Evolutionary conservation across 2,329 filamentous ascomycete species (phyloP).

Genomic region (Grosmannia huntii): DNA sequence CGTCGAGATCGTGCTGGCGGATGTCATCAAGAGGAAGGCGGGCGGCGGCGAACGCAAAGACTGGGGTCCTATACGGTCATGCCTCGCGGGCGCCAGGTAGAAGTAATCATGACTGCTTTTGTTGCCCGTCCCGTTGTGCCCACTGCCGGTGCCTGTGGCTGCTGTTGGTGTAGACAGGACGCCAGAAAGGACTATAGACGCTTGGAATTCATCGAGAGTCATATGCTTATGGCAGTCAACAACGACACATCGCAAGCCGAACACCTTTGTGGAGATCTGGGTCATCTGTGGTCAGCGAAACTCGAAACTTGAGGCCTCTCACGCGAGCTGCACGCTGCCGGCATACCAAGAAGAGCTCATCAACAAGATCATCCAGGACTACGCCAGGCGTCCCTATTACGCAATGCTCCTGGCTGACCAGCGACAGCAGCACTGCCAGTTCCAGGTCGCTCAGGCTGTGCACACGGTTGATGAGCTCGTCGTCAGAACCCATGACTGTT

Average conservation of each 20-base stretch:
- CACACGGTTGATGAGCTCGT: slow-evolving; percentile 52
- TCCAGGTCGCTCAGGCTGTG: slow-evolving; percentile 77
- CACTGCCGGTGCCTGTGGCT: background rate
- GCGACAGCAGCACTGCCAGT: slow-evolving; percentile 69
- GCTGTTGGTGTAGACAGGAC: slow-evolving; percentile 14
- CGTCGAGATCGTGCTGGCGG: slow-evolving; percentile 8
- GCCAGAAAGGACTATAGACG: slow-evolving; percentile 47
- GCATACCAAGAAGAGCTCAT: slow-evolving; percentile 58
- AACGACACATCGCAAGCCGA: slow-evolving; percentile 56
- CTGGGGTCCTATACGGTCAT: background rate
- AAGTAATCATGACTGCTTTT: slow-evolving; percentile 14
- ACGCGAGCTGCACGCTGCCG: background rate
- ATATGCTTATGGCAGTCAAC: slow-evolving; percentile 61
- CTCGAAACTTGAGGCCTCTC: background rate
- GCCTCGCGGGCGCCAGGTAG: slow-evolving; percentile 2
- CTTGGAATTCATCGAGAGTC: slow-evolving; percentile 69
- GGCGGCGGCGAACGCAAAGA: background rate
- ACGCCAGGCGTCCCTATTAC: slow-evolving; percentile 62
- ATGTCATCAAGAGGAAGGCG: background rate
- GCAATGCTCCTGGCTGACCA: slow-evolving; percentile 75
- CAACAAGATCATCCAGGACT: slow-evolving; percentile 52
- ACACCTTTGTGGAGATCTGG: slow-evolving; percentile 55
- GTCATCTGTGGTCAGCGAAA: background rate
- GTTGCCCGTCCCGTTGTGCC: background rate
- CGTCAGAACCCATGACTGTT: slow-evolving; percentile 13